Percentiles rank a stretch among this genome's conserved stretches.
Conservation (phyloP, 2,329 filamentous ascomycete genomes). For the Leptographium galeiforme region DNA sequence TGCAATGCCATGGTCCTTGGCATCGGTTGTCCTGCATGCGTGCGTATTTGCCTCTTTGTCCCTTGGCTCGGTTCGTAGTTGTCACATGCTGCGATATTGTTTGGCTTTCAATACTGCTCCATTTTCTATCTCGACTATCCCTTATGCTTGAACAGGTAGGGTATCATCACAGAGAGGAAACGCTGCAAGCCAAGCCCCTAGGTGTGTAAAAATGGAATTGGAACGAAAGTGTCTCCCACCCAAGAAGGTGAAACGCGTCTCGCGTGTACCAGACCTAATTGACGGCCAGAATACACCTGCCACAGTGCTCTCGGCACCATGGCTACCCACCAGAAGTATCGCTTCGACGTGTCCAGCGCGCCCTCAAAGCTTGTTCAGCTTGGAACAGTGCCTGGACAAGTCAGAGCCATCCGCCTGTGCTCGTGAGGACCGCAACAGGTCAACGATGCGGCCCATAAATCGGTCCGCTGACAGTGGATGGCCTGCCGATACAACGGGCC, state of each 20-base stretch:
- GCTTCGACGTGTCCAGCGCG: not conserved
- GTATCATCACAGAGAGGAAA: not conserved
- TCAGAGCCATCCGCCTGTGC: not conserved
- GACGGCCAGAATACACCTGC: not conserved
- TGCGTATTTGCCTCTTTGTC: too few species aligned
- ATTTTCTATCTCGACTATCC: conserved; percentile 1
- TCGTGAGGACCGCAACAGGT: not conserved
- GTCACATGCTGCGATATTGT: not conserved
- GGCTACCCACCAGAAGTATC: not conserved
- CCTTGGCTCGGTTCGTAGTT: not conserved
- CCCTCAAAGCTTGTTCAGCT: not conserved
- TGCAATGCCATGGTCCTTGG: too few species aligned
- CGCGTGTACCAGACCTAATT: not conserved
- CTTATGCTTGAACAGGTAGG: not conserved
- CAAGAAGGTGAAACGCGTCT: not conserved
- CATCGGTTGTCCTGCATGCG: too few species aligned
- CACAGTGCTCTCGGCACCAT: not conserved
- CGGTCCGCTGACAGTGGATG: not conserved
- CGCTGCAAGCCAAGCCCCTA: not conserved
- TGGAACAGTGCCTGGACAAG: not conserved
- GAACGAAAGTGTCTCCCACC: not conserved
- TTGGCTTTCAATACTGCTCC: not conserved
- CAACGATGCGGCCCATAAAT: not conserved
- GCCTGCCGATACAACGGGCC: conserved; percentile 1
- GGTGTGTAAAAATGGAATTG: not conserved